Conservation (phyloP, 2,329 filamentous ascomycete species). For the Blastomyces silverae region DNA sequence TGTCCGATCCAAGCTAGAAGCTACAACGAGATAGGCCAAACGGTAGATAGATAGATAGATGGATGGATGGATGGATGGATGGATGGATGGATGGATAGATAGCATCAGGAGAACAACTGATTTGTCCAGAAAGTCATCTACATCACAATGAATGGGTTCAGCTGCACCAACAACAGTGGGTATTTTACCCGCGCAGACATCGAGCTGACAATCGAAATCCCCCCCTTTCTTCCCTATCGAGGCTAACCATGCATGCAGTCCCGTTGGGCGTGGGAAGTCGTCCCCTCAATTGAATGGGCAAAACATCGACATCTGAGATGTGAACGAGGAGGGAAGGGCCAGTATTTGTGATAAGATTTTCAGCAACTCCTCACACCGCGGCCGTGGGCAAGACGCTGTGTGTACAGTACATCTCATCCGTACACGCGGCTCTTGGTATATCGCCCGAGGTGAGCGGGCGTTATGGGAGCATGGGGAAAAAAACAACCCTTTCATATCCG, state of each 20-base stretch:
- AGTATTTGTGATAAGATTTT: slow-evolving; percentile 33
- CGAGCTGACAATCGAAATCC: not conserved
- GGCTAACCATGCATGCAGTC: not conserved
- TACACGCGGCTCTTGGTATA: no score
- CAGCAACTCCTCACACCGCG: no score
- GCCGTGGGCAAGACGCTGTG: no score
- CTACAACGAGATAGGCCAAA: slow-evolving; percentile 19
- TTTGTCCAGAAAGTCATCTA: slow-evolving; percentile 27
- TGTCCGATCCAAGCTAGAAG: slow-evolving; percentile 24
- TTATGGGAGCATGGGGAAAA: no score
- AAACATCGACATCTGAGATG: slow-evolving; percentile 33
- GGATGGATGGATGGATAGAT: slow-evolving; percentile 15
- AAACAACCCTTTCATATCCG: no score
- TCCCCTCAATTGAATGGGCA: slow-evolving; percentile 21
- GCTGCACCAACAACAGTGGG: slow-evolving; percentile 27
- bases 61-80: slow-evolving; percentile 16
- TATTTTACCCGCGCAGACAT: slow-evolving; percentile 24
- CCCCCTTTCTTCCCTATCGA: not conserved
- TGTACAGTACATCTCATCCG: no score
- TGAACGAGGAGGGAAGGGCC: slow-evolving; percentile 32
- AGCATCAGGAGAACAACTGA: slow-evolving; percentile 20
- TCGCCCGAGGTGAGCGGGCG: no score
- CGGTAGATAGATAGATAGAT: slow-evolving; percentile 24
- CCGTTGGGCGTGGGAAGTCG: slow-evolving; percentile 14
- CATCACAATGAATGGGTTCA: slow-evolving; percentile 21